Evolutionary conservation across 2,329 filamentous ascomycete genomes (phyloP).

Genomic region (Scleromitrula shiraiana): DNA sequence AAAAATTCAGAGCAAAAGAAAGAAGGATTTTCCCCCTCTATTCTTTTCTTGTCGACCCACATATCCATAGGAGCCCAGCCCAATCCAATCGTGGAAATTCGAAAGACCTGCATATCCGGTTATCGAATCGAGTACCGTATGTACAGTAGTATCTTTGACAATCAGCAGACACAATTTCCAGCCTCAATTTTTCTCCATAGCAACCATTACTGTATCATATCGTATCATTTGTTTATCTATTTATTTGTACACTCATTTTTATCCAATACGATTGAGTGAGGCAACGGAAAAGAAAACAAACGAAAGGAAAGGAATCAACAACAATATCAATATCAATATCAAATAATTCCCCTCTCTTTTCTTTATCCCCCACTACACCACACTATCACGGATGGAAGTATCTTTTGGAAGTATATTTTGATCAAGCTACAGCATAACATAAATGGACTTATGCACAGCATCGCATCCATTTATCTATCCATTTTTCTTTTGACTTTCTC

Average conservation of each 20-base stretch:
- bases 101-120: not conserved
- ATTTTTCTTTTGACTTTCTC: not conserved
- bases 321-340: not conserved
- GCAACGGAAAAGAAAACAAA: not conserved
- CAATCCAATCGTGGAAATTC: too few relatives aligned
- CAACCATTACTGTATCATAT: too few relatives aligned
- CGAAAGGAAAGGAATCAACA: not conserved
- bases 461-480: not conserved
- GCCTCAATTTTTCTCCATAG: too few relatives aligned
- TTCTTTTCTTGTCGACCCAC: too few relatives aligned
- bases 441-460: conserved; percentile 3
- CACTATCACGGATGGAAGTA: too few relatives aligned
- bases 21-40: conserved; percentile 3
- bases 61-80: conserved; percentile 5
- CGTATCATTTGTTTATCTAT: conserved; percentile 3
- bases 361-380: too few relatives aligned
- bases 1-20: not conserved
- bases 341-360: too few relatives aligned
- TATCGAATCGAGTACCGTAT: not conserved
- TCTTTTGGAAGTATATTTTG: too few relatives aligned
- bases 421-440: conserved; percentile 2
- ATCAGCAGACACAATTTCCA: too few relatives aligned
- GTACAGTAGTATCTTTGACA: too few relatives aligned
- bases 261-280: too few relatives aligned
- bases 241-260: not conserved